Evolutionary conservation across 208 protist genomes (phyloP), one percentile per base, ranked within the genome.

Genomic region (Crithidia mellificae): DNA sequence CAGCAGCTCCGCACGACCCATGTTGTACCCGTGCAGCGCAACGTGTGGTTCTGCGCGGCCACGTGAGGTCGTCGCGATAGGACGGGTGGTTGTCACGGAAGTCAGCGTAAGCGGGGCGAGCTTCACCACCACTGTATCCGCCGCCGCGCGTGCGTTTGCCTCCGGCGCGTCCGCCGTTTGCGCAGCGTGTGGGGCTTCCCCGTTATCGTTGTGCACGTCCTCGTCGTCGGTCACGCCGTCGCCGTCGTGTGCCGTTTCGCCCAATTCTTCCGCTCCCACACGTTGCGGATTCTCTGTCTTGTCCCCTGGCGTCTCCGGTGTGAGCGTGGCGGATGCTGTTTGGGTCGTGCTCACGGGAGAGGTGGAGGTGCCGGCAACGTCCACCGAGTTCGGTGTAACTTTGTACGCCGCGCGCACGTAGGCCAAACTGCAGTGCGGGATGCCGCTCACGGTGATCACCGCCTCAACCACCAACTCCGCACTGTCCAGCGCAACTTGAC

Each of bases 381-480:
- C n/a, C n/a, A n/a, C n/a, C n/a, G n/a, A n/a, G n/a, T n/a, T n/a
- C n/a, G n/a, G 58, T 6, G 58, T 54, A 2, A 64, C 39, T 7
- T 19, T 36, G 32, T 81, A 81, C 11, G 49, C 74, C 9, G 72
- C 84, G 0, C 65, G 74, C 8, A 92, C 56, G 66, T 80, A 89
- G 11, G 81, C 83, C 32, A 80, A 74, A 34, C 62, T 64, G 30
- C 85, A 65, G 46, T 78, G 66, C 3, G 85, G 85, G 25, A 94
- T 71, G 39, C 88, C 88, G 49, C 80, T 89, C 53, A 89, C 81
- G 1, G 83, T 74, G 7, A 84, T 57, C 17, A 68, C 59, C 27
- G 75, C 75, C 53, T 91, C 88, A 53, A 88, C 65, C 8, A 89
- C 77, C 44, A 94, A 78, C 59, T 84, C 77, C 8, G 77, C 68